These are phyloP conservation scores for Talaromyces adpressus DNA, from an alignment of 495 filamentous ascomycete genomes.

Conservation along the genomic window DNA sequence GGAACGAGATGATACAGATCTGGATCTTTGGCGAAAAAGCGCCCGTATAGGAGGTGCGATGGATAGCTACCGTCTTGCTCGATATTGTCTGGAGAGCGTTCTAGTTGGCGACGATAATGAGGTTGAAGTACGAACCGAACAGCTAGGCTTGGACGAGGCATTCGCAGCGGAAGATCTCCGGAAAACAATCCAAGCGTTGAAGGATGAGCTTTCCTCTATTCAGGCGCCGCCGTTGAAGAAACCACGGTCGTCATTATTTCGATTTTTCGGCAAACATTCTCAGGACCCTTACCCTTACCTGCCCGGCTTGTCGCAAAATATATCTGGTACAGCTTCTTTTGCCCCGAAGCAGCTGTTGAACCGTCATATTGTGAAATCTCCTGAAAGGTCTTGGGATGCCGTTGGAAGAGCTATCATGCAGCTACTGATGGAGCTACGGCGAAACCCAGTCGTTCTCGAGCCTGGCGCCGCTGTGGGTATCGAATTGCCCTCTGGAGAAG, in stretches of 20 bases:
- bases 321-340: constrained; percentile 20
- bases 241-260: constrained; percentile 55
- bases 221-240: constrained; percentile 57
- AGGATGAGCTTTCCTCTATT: constrained; percentile 67
- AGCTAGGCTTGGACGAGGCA: constrained; percentile 75
- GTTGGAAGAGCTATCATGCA: constrained; percentile 52
- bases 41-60: constrained; percentile 71
- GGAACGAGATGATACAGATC: constrained; percentile 84
- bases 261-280: constrained; percentile 50
- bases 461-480: constrained; percentile 34
- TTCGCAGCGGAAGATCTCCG: constrained; percentile 76
- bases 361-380: constrained; percentile 23
- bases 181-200: constrained; percentile 54
- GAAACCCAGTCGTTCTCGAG: constrained; percentile 19
- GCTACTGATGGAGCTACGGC: constrained; percentile 37
- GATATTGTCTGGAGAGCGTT: constrained; percentile 88
- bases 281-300: constrained; percentile 75
- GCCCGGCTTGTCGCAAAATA: constrained; percentile 38
- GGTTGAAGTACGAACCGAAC: constrained; percentile 61
- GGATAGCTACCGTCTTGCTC: constrained; percentile 64
- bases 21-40: constrained; percentile 87
- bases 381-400: constrained; percentile 42
- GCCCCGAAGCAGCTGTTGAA: constrained; percentile 19
- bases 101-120: constrained; percentile 76
- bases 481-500: constrained; percentile 22